Evolutionary conservation across 1,284 basidiomycete species (phyloP).

Genomic region (Volvariella volvacea): DNA sequence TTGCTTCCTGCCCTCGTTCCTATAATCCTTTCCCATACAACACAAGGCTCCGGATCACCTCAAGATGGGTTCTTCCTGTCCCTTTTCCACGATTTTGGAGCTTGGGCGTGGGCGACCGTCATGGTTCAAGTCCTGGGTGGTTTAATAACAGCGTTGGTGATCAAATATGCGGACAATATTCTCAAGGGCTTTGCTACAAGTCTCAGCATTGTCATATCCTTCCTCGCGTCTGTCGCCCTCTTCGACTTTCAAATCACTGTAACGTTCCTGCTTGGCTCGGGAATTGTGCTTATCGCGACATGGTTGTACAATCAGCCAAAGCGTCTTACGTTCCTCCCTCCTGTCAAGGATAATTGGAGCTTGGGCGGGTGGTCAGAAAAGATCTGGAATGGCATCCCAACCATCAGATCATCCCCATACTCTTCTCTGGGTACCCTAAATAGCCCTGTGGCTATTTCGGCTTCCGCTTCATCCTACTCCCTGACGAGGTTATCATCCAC

Average conservation of each 20-base stretch:
- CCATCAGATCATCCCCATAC: no score
- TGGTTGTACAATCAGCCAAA: conserved; percentile 77
- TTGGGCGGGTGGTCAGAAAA: conserved; percentile 27
- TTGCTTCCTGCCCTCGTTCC: conserved; percentile 84
- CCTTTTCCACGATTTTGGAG: conserved; percentile 75
- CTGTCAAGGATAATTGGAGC: conserved; percentile 17
- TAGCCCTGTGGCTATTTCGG: no score
- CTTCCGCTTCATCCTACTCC: not conserved
- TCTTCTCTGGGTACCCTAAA: no score
- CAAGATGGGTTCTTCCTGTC: conserved; percentile 27
- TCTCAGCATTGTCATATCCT: conserved; percentile 88
- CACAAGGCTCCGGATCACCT: conserved; percentile 11
- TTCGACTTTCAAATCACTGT: conserved; percentile 86
- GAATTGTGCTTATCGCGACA: conserved; percentile 80
- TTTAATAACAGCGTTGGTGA: conserved; percentile 82
- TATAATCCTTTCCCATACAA: conserved; percentile 54
- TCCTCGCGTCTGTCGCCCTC: conserved; percentile 81
- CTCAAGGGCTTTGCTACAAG: conserved; percentile 93
- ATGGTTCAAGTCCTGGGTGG: conserved; percentile 86
- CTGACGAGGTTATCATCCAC: conserved; percentile 6
- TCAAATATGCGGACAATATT: conserved; percentile 86
- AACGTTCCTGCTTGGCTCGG: conserved; percentile 78
- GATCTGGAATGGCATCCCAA: conserved; percentile 1
- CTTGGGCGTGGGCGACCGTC: conserved; percentile 90
- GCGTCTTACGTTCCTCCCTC: conserved; percentile 18